Evolutionary conservation across 2,329 filamentous ascomycete species (phyloP).

Genomic region (Talaromyces sp.): DNA sequence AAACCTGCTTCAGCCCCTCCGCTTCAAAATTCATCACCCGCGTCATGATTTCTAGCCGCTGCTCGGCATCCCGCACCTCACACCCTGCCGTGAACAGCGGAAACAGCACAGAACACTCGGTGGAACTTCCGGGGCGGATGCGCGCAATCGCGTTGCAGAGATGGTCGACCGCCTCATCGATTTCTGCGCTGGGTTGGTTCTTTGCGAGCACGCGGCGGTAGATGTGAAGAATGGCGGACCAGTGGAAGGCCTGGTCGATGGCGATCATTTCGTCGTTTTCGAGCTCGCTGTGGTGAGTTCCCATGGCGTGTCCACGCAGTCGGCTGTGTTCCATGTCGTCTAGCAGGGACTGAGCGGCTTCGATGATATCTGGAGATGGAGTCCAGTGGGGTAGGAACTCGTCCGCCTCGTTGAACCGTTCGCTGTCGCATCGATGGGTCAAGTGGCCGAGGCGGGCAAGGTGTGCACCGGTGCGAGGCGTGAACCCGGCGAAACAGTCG

Average conservation of each 20-base stretch:
- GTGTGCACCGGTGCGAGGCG: slow-evolving; percentile 63
- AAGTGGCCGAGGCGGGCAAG: slow-evolving; percentile 68
- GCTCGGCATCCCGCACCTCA: slow-evolving; percentile 55
- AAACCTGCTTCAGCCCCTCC: slow-evolving; percentile 70
- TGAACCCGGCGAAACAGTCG: slow-evolving; percentile 77
- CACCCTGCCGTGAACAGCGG: slow-evolving; percentile 81
- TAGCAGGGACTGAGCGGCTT: slow-evolving; percentile 56
- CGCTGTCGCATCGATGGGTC: slow-evolving; percentile 61
- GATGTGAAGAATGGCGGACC: slow-evolving; percentile 70
- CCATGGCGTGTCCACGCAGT: slow-evolving; percentile 32
- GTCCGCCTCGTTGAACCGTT: slow-evolving; percentile 54
- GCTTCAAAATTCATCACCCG: slow-evolving; percentile 64
- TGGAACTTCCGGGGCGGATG: slow-evolving; percentile 61
- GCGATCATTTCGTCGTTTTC: slow-evolving; percentile 51
- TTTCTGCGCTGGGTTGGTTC: slow-evolving; percentile 50
- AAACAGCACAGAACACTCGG: slow-evolving; percentile 70
- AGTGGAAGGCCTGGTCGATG: slow-evolving; percentile 74
- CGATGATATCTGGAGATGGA: slow-evolving; percentile 50
- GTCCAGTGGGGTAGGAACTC: slow-evolving; percentile 52
- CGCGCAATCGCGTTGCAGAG: slow-evolving; percentile 59
- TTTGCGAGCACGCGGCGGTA: slow-evolving; percentile 67
- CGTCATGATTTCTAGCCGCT: slow-evolving; percentile 58
- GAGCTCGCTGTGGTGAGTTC: slow-evolving; percentile 34
- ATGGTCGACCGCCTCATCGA: slow-evolving; percentile 58
- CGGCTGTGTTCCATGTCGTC: slow-evolving; percentile 55